Evolutionary conservation across 2,329 filamentous ascomycete genomes (phyloP).

Genomic region (Diaporthe sp.): DNA sequence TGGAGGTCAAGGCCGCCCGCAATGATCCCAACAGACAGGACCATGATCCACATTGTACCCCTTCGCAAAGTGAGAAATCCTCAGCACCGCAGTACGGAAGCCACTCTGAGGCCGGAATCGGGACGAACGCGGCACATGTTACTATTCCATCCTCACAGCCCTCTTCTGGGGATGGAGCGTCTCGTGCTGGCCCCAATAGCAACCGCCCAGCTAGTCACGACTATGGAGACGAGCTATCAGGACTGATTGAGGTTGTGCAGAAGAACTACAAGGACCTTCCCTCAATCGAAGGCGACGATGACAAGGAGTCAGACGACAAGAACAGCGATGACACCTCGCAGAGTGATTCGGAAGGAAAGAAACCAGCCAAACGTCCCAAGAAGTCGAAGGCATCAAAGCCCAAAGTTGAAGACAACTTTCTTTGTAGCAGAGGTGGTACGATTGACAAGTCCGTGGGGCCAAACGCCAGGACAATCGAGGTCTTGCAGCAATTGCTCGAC

Average conservation of each 20-base stretch:
- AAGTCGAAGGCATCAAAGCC: constrained; percentile 42
- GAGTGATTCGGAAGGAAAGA: constrained; percentile 45
- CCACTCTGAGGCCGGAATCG: not conserved
- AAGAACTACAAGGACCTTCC: constrained; percentile 69
- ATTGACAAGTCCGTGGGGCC: constrained; percentile 68
- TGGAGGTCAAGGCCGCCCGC: constrained; percentile 63
- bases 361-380: constrained; percentile 43
- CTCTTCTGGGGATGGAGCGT: not conserved
- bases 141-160: not conserved
- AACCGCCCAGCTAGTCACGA: not conserved
- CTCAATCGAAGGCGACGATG: constrained; percentile 61
- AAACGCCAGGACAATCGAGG: constrained; percentile 81
- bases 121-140: no score
- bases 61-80: constrained; percentile 39
- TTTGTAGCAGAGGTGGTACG: constrained; percentile 67
- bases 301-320: constrained; percentile 48
- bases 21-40: constrained; percentile 55
- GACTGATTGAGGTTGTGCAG: constrained; percentile 74
- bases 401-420: constrained; percentile 63
- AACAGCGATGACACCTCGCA: constrained; percentile 35
- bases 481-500: constrained; percentile 83
- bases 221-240: constrained; percentile 69
- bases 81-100: constrained; percentile 41
- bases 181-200: constrained; percentile 35
- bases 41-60: constrained; percentile 54